These are phyloP conservation scores for Exophiala bonariae DNA, from an alignment of 2,329 filamentous ascomycete genomes.

Conservation along the genomic window DNA sequence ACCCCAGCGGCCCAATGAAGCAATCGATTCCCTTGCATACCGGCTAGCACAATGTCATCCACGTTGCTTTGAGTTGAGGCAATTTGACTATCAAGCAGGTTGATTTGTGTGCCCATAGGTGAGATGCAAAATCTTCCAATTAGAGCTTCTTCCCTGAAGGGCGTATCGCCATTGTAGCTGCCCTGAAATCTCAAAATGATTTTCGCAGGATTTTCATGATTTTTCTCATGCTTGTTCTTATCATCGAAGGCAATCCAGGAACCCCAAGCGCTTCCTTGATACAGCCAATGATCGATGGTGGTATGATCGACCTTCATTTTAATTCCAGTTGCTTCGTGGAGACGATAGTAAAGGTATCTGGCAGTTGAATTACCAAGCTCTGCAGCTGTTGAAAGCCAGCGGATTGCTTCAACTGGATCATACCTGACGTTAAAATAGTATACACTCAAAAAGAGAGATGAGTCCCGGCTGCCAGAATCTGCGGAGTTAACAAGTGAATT, in stretches of 20 bases:
- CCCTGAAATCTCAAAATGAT: not conserved
- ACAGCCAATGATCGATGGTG: not conserved
- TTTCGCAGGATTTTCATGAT: not conserved
- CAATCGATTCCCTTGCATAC: not conserved
- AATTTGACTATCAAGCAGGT: not conserved
- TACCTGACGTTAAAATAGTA: not conserved
- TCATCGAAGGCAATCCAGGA: not conserved
- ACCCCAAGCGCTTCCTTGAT: not conserved
- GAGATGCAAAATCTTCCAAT: not conserved
- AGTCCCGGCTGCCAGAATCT: not conserved
- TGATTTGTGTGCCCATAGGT: not conserved
- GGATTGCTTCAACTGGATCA: not conserved
- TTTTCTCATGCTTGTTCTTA: not conserved
- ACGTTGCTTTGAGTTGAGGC: too few relatives aligned
- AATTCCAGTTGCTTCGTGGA: not conserved
- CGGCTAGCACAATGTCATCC: not conserved
- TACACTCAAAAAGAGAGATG: not conserved
- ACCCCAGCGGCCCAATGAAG: not conserved
- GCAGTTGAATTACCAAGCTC: not conserved
- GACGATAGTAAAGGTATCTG: not conserved
- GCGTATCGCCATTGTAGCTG: not conserved
- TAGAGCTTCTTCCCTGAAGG: not conserved
- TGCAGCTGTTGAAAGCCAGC: not conserved
- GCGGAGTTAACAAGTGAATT: not conserved
- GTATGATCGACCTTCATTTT: not conserved